Base-by-base conservation (phyloP, 495 filamentous ascomycete species). In the Jackrogersella multiformis region DNA sequence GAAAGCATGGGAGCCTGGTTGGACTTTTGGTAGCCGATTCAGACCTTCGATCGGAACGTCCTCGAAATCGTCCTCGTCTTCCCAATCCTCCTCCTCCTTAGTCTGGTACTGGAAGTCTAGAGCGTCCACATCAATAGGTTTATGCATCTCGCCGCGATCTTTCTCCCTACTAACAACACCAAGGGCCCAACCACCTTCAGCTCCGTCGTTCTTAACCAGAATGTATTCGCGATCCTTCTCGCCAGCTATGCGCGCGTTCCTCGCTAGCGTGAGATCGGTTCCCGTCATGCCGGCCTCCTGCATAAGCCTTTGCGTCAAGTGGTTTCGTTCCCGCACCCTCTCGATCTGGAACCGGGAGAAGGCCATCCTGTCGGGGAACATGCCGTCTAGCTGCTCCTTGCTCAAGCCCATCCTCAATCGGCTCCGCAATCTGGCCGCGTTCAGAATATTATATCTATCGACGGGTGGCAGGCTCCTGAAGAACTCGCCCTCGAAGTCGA, bases 321-420 rank as follows among this genome's bases (percentile, higher is more conserved):
- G 89, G 74, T 98, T 99, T 36, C 95, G 84, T 74, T 97, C 93
- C 66, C 80, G 85, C 15, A 98, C 96, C 32, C 95, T 82, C 68
- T 97, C 96, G 57, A 99, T 97, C 79, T 99, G 95, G 74, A 99
- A 99, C 49, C 83, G 89, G 0, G 92, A 96, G 67, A 99, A 99
- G 3, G 89, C 95, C 92, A 98, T 97, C n/a, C 95, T 87, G 73
- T 99, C 89, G 0, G 95, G 96, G 68, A 99, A 99, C 95, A 97
- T 98, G 24, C 76, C 85, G 66, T 97, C 93, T 15, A 99, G 78
- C 73, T 99, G 95, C 67, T 98, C 95, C 77, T 97, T 98, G 52
- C 92, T 94, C 71, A 97, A 85, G 0, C 95, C 95, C 95, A 99
- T 97, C 51, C 95, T 85, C 62, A 99, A 79, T 32, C 95, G 82